These are phyloP conservation scores for Fusarium buxicola DNA, from an alignment of 2,329 filamentous ascomycete species.

Conservation along the genomic window DNA sequence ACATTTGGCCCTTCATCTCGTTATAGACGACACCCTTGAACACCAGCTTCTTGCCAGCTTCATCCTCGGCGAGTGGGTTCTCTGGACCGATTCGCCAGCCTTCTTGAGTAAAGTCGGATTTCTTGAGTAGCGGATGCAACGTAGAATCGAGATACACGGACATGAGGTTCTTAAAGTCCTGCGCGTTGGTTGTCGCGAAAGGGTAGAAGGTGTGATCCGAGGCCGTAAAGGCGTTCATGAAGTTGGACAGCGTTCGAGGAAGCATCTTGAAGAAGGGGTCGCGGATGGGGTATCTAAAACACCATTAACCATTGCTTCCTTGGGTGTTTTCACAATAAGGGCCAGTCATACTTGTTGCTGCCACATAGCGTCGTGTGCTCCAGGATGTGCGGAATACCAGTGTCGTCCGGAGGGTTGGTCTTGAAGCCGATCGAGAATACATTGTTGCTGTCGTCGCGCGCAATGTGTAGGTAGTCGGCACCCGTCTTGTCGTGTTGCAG, in stretches of 20 bases:
- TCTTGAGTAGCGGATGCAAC: constrained; percentile 86
- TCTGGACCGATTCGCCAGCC: constrained; percentile 97
- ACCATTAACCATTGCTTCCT: constrained; percentile 44
- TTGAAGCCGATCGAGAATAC: constrained; percentile 99
- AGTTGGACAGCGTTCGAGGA: constrained; percentile 96
- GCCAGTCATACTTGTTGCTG: constrained; percentile 79
- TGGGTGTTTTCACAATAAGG: neutral
- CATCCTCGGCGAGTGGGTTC: constrained; percentile 73
- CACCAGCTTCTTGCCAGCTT: constrained; percentile 76
- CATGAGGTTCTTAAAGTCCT: constrained; percentile 96
- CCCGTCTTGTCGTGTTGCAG: constrained; percentile 95
- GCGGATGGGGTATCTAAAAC: constrained; percentile 87
- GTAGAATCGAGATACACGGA: constrained; percentile 97
- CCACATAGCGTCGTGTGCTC: constrained; percentile 98
- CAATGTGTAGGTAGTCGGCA: constrained; percentile 95
- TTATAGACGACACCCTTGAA: constrained; percentile 99
- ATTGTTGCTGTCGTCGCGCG: constrained; percentile 97
- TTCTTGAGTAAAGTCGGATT: constrained; percentile 94
- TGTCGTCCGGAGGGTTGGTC: constrained; percentile 97
- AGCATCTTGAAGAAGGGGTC: constrained; percentile 99
- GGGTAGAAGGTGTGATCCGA: constrained; percentile 98
- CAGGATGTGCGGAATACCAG: constrained; percentile 94
- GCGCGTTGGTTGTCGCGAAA: constrained; percentile 94
- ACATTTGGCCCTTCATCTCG: constrained; percentile 99
- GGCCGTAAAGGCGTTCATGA: constrained; percentile 99